phyloP scores from a whole-genome alignment of 495 filamentous ascomycete species.

The Entonaema liquescens region DNA sequence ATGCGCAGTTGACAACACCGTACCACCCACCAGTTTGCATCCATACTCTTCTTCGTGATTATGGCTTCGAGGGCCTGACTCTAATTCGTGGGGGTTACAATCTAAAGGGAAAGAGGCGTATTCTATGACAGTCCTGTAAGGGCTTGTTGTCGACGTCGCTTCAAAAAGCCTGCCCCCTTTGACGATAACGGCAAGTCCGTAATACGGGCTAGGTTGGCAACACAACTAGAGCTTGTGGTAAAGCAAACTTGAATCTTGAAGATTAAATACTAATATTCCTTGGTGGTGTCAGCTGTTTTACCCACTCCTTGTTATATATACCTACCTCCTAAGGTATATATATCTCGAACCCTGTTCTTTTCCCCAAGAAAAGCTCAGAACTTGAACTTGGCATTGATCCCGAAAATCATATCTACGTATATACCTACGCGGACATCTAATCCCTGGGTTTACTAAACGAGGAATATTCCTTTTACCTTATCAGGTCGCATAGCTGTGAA shows the following conservation, averaged over 20 bases:
- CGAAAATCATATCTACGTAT: constrained; percentile 6
- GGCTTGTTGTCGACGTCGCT: constrained; percentile 11
- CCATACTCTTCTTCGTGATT: constrained; percentile 31
- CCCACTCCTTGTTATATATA: neutral
- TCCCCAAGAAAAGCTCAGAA: constrained; percentile 1
- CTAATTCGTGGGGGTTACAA: constrained; percentile 38
- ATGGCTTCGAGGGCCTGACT: constrained; percentile 43
- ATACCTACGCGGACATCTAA: constrained; percentile 8
- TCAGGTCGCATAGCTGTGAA: constrained; percentile 12
- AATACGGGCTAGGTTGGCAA: constrained; percentile 9
- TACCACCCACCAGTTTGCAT: constrained; percentile 23
- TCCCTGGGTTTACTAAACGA: constrained; percentile 10
- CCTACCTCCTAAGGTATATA: neutral
- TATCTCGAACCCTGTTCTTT: constrained; percentile 1
- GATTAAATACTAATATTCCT: constrained; percentile 6
- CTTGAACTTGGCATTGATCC: too few relatives aligned
- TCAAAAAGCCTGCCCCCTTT: constrained; percentile 8
- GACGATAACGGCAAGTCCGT: neutral
- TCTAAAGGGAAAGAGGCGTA: constrained; percentile 16
- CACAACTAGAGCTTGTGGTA: neutral
- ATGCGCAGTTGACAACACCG: constrained; percentile 33
- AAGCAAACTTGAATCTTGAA: constrained; percentile 15
- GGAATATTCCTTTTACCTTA: constrained; percentile 16
- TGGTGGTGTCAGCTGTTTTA: neutral
- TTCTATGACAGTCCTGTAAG: constrained; percentile 10